Conservation (phyloP, 148 eudicot genomes). For the Hydrangea macrophylla region DNA sequence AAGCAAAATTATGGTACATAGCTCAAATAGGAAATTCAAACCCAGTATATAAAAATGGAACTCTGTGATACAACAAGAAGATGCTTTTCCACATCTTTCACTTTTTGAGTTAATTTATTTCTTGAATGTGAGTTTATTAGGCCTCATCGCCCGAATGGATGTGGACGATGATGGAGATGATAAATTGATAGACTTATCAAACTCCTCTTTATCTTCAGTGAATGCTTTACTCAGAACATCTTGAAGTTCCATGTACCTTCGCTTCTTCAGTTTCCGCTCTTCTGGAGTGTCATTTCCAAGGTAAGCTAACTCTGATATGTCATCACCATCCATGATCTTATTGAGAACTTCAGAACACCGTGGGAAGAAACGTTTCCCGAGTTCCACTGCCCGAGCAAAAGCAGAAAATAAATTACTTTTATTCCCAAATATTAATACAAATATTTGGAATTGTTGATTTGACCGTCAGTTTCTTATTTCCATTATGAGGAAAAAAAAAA, state of each 20-base stretch:
- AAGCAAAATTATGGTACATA: too few relatives aligned
- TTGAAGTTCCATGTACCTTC: constrained; percentile 57
- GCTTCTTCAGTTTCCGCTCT: constrained; percentile 60
- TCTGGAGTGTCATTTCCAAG: constrained; percentile 45
- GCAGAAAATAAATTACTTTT: neutral
- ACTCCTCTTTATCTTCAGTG: constrained; percentile 63
- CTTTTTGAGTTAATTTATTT: constrained; percentile 17
- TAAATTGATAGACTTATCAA: constrained; percentile 26
- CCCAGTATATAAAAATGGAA: too few relatives aligned
- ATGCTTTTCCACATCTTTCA: neutral
- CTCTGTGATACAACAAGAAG: neutral
- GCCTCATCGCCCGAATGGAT: constrained; percentile 26
- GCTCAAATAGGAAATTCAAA: too few relatives aligned
- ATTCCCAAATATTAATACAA: neutral
- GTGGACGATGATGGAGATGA: constrained; percentile 66
- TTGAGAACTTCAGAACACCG: constrained; percentile 78
- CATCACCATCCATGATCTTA: constrained; percentile 70
- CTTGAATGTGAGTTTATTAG: constrained; percentile 23
- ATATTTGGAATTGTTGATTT: neutral
- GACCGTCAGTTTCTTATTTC: too few relatives aligned
- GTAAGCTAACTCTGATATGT: constrained; percentile 51
- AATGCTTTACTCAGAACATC: constrained; percentile 59
- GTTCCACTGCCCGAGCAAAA: constrained; percentile 54
- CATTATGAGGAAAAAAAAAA: too few relatives aligned
- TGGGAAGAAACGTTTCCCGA: constrained; percentile 88